A percentile compares a stretch with the other conserved stretches of the same genome.
Conservation (phyloP, 2,329 filamentous ascomycete genomes). For the Stagonosporopsis rhizophila region DNA sequence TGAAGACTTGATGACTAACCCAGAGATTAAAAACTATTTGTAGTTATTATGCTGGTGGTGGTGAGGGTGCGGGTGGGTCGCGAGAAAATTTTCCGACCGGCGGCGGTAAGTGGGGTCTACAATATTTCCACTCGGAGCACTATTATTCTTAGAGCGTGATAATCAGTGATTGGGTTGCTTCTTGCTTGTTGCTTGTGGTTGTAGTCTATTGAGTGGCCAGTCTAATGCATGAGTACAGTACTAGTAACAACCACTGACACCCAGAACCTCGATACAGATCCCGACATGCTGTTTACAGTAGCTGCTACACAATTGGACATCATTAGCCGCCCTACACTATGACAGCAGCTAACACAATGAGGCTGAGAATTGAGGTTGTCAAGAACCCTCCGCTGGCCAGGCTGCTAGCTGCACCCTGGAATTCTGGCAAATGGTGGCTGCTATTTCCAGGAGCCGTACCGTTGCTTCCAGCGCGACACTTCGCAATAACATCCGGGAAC, state of each 20-base stretch:
- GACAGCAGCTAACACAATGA: neutral
- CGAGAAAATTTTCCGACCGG: neutral
- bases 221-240: neutral
- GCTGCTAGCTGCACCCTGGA: constrained; percentile 14
- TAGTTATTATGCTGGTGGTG: too few species aligned
- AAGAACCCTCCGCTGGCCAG: neutral
- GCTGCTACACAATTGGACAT: neutral
- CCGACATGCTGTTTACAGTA: neutral
- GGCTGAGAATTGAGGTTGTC: neutral
- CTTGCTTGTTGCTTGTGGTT: neutral
- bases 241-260: neutral
- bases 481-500: constrained; percentile 28
- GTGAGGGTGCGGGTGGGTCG: too few species aligned
- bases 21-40: too few species aligned
- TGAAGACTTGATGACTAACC: neutral
- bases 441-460: constrained; percentile 2
- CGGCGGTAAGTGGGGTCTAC: too few species aligned
- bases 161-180: too few species aligned
- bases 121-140: too few species aligned
- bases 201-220: neutral
- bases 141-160: too few species aligned
- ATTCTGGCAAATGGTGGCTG: constrained; percentile 6
- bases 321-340: neutral
- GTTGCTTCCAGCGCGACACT: constrained; percentile 16
- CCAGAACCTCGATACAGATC: neutral